Percentiles rank a stretch among this genome's conserved stretches.
Evolutionary conservation across 2,329 filamentous ascomycete species (phyloP).

Genomic region (Alternaria brassicicola): DNA sequence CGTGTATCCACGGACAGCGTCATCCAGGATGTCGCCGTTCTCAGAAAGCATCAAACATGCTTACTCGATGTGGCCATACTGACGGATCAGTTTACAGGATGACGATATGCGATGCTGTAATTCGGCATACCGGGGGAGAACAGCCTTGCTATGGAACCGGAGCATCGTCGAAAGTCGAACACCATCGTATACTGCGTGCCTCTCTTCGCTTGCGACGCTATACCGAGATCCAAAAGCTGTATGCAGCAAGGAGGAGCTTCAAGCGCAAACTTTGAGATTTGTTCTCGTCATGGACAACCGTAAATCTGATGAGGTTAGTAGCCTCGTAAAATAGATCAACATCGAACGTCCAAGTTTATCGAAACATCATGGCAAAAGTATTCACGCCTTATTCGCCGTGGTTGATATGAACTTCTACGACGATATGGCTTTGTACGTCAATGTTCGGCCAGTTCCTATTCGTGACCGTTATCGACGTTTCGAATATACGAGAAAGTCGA

Average conservation of each 20-base stretch:
- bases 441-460: not conserved
- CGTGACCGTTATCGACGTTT: not conserved
- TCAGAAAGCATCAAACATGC: not conserved
- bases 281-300: not conserved
- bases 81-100: not conserved
- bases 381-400: not conserved
- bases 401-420: not conserved
- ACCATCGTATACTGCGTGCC: not conserved
- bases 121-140: not conserved
- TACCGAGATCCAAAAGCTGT: not conserved
- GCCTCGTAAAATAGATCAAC: conserved; percentile 2
- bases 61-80: not conserved
- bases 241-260: not conserved
- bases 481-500: not conserved
- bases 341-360: not conserved
- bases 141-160: not conserved
- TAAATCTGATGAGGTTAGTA: conserved; percentile 6
- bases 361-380: not conserved
- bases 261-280: not conserved
- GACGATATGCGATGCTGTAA: not conserved
- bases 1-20: not conserved
- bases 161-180: not conserved
- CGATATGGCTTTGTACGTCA: conserved; percentile 2
- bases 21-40: not conserved
- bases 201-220: not conserved